A percentile compares a stretch with the other conserved stretches of the same genome.
These are phyloP conservation scores for Cudoniella acicularis DNA, from an alignment of 495 filamentous ascomycete genomes.

Conservation along the genomic window DNA sequence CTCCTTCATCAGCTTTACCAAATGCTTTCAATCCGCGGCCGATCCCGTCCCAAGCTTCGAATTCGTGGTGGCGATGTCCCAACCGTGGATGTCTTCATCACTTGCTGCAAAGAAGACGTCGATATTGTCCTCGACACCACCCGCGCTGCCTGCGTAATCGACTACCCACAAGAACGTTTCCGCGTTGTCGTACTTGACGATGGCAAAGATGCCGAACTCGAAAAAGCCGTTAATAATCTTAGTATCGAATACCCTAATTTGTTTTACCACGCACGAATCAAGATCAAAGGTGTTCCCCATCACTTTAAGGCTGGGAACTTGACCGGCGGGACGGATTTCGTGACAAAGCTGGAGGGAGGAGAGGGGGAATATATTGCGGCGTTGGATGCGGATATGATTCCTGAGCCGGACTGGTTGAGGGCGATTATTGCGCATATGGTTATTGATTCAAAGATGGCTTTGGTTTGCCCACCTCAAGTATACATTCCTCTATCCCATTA, in stretches of 20 bases:
- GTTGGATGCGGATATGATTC: constrained; percentile 57
- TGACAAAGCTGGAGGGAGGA: constrained; percentile 33
- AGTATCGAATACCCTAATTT: constrained; percentile 34
- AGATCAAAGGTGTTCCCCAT: constrained; percentile 39
- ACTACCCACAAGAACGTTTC: constrained; percentile 47
- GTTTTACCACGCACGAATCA: constrained; percentile 43
- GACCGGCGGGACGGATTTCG: constrained; percentile 42
- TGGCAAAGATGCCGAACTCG: constrained; percentile 34
- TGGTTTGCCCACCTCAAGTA: constrained; percentile 47
- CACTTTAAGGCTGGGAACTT: constrained; percentile 57
- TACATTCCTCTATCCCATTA: too few species aligned
- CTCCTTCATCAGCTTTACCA: constrained; percentile 23
- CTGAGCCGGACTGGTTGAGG: constrained; percentile 49
- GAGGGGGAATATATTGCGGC: constrained; percentile 45
- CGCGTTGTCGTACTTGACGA: constrained; percentile 53
- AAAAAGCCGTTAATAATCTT: constrained; percentile 28
- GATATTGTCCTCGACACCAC: constrained; percentile 52
- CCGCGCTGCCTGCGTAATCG: constrained; percentile 40
- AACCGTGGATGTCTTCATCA: constrained; percentile 48
- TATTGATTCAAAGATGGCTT: constrained; percentile 41
- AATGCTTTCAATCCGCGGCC: constrained; percentile 22
- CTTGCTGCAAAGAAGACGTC: constrained; percentile 48
- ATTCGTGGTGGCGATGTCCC: constrained; percentile 41
- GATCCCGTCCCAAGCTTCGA: constrained; percentile 36
- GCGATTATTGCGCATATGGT: constrained; percentile 45